phyloP scores from a whole-genome alignment of 2,329 filamentous ascomycete species.

The Fusarium beomiforme region DNA sequence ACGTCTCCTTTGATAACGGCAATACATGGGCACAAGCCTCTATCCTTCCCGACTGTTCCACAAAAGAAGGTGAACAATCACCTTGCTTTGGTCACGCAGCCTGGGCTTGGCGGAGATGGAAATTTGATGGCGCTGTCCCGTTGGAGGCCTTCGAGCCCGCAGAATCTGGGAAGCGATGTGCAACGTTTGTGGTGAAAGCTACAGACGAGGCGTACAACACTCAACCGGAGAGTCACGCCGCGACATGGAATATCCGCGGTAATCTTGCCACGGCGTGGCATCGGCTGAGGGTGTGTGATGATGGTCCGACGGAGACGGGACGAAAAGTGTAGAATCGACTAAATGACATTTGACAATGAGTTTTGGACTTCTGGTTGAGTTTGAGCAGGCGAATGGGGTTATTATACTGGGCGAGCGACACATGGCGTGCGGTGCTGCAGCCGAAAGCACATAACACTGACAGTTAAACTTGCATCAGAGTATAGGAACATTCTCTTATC shows the following conservation, averaged over 20 bases:
- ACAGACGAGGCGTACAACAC: conserved; percentile 74
- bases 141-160: conserved; percentile 39
- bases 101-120: conserved; percentile 75
- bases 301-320: conserved; percentile 37
- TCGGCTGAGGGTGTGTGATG: conserved; percentile 57
- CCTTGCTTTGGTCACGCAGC: conserved; percentile 56
- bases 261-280: conserved; percentile 77
- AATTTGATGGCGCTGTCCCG: conserved; percentile 61
- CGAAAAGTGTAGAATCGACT: background rate
- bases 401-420: background rate
- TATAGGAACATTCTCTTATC: background rate
- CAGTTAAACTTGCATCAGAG: background rate
- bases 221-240: conserved; percentile 68
- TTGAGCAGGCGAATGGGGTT: conserved; percentile 4
- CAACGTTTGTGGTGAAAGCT: conserved; percentile 70
- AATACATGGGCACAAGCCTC: conserved; percentile 71
- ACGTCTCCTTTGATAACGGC: conserved; percentile 72
- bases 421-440: background rate
- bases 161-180: conserved; percentile 47
- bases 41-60: conserved; percentile 61
- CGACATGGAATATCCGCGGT: conserved; percentile 71
- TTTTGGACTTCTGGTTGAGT: background rate
- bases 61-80: conserved; percentile 40
- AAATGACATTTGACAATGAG: background rate
- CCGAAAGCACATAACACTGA: background rate